Base-by-base conservation (phyloP, 2,329 filamentous ascomycete genomes). In the Cytospora leucostoma region DNA sequence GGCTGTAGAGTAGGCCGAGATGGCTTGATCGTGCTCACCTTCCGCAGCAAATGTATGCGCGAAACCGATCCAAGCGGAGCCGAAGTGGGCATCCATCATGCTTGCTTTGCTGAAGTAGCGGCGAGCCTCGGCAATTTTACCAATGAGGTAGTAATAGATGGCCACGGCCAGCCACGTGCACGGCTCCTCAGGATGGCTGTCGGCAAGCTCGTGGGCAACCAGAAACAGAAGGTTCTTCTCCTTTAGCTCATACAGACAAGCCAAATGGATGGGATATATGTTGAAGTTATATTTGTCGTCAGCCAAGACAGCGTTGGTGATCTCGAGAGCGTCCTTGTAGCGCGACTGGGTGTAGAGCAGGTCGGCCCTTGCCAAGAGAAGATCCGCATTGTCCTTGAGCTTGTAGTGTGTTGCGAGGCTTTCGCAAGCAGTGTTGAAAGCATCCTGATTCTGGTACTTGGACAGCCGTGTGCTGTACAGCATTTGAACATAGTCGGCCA, bases 1-100 rank as follows among this genome's bases (percentile, higher is more conserved):
- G 0, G 95, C 95, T 0, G 95, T 99, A 35, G 92, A 96, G 78
- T 99, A 99, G 0, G 96, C 95, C 10, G 93, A 96, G 67, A 99
- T 97, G 55, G 95, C 95, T 77, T 99, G 95, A 74, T 99, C 95
- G 75, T 98, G 93, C 76, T 99, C 95, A 59, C 95, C 95, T 75
- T 99, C 95, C 12, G 93, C 93, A 1, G 95, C 95, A 74, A 99
- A 99, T 0, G 95, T 99, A 75, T 99, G 96, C 1, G 95, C 95
- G 73, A 99, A 99, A 1, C 96, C 95, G 68, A 99, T 98, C 95
- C 95, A 99, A 3, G 95, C 95, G 1, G 95, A 92, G 0, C 94
- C 94, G 71, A 97, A 99, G 77, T 98, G 94, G 7, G 94, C 91
- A 72, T 99, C 93, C 88, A 99, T 94, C 81, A 98, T 90, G 68